Base-by-base conservation (phyloP, 2,329 filamentous ascomycete species). In the Phialophora expanda region DNA sequence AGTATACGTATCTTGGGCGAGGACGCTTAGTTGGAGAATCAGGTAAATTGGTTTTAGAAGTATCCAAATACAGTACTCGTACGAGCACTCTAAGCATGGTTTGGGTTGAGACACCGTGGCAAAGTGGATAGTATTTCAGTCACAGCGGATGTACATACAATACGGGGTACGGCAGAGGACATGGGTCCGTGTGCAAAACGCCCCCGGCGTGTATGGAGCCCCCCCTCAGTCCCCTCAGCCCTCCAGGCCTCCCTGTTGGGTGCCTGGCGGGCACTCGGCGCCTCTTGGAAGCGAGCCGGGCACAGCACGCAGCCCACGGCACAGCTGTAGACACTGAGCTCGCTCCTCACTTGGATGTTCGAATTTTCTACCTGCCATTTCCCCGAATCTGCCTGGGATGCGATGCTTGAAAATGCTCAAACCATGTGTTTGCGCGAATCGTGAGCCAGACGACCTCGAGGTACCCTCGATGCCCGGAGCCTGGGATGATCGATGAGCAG, bases 241-340 rank as follows among this genome's bases (percentile, higher is more conserved):
- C 34, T 17, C 14, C 14, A n/a, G 14, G 38, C 17, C 6, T n/a
- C 17, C 38, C 48, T 7, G 20, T 26, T 26, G 48, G 48, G 48
- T 28, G 48, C 48, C 44, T 8, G 44, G 26, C 44, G 44, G 56
- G 17, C 24, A 50, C 7, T 59, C 56, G 56, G 56, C 56, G 56
- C 41, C 28, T 59, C 41, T 17, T 20, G n/a, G 20, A 48, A 28
- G 20, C 20, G 24, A 51, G 24, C 48, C 48, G 24, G 46, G 48
- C 48, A 26, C 48, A 17, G 48, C 22, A 17, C 48, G 26, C 17
- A 51, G 24, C 3, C 48, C 24, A 28, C 48, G 48, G 48, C 48
- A 51, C 5, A 28, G 26, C 48, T 4, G 22, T 24, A 28, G 48
- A 51, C 22, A 26, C 20, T 12, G 22, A 22, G 48, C 48, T 51